Evolutionary conservation across 768 basidiomycete genomes (phyloP), one percentile per base, ranked within the genome.

Genomic region (Russula abietina): DNA sequence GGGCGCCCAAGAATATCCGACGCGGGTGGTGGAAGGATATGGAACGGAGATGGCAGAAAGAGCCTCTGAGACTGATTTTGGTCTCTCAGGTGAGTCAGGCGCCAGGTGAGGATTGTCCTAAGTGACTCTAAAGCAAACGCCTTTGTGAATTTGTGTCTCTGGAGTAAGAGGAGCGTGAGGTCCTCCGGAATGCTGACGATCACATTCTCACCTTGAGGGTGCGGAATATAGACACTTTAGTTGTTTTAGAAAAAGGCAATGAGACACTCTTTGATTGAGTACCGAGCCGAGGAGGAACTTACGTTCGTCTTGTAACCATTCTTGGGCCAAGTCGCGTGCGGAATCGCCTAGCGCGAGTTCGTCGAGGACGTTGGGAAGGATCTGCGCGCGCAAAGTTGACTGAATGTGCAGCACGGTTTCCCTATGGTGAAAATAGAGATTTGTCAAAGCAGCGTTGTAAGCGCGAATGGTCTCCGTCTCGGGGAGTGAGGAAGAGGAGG

Each of bases 221-320:
- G 41, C 75, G 70, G 67, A 75, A 75, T 17, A 75, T 64, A 9
- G 73, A 71, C n/a, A 66, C 75, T 45, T 16, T 17, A 9, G n/a
- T 24, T 30, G 22, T 36, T 28, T 39, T 39, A 16, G 19, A n/a
- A 24, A 14, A 33, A 24, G 9, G 1, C n/a, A 1, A 38, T 43
- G 11, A 32, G n/a, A 45, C 32, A 32, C n/a, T 6, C 6, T 19
- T n/a, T 11, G 22, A 24, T 14, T 22, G 36, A 36, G 33, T 14
- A n/a, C 52, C 10, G 55, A 54, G 33, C 33, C 33, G 16, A n/a
- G 24, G 32, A 4, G 39, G 19, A 17, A 77, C 83, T 69, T 76
- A 89, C 88, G 75, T 51, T 79, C 81, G 76, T 91, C 88, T 33
- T 77, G 74, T 36, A 89, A 73, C 87, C 86, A 91, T 70, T 82